Evolutionary conservation across 202 grass and related monocot species (phyloP), one percentile per base, ranked within the genome.

Genomic region (Setaria italica): DNA sequence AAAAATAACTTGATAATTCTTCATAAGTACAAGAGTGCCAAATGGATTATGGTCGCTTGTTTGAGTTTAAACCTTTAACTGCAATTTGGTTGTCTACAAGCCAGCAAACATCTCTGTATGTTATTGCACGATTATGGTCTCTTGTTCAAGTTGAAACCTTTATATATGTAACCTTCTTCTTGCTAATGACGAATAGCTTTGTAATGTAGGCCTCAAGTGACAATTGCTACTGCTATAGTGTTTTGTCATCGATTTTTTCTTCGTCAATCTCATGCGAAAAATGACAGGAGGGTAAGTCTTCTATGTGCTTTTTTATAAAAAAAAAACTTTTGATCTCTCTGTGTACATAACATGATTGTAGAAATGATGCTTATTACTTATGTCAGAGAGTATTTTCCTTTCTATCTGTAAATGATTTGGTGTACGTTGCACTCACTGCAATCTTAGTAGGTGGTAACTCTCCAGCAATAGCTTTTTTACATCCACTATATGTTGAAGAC

Each of bases 191-290:
- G 33, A 73, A 58, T 51, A 42, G 30, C 49, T 89, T 67, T 50
- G 64, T 72, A 43, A 87, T 92, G 63, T 67, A 95, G 90, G 82
- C 93, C 93, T 72, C 93, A 92, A 76, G 93, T 95, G 84, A 95
- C 93, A 72, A 95, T 95, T 84, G 93, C 90, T 85, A 92, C 93
- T 57, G 90, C 93, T 50, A 85, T 95, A 65, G 86, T 92, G 72
- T 95, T 95, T 47, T 95, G 86, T 74, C 93, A 95, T 85, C 88
- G 93, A 15, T 95, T 92, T 84, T 95, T 95, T 81, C 93, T 95
- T 72, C 93, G 93, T 49, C 90, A 92, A 54, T 95, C 93, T 67
- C 90, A 95, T 90, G 88, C 88, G 29, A 92, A 89, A 81, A 95
- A 95, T 74, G 93, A 95, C 79, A 90, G 93, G 82, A 81, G 88